Evolutionary conservation across 441 rosid genomes (phyloP).

Genomic region (Arabidopsis lyrata): DNA sequence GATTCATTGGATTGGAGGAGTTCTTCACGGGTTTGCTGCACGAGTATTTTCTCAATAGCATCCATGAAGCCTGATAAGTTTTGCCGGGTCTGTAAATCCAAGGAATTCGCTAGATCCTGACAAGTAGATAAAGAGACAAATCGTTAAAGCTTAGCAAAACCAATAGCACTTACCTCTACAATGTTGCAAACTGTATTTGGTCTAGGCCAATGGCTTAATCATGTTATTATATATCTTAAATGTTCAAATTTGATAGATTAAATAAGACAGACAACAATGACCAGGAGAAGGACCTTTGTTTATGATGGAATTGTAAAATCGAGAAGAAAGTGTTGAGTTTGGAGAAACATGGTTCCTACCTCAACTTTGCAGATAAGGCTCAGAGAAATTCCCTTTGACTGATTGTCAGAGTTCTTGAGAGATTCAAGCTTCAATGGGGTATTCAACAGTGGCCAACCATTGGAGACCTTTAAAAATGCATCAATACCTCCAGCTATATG

Average conservation of each 20-base stretch:
- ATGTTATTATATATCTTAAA: neutral
- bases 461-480: slow-evolving; percentile 66
- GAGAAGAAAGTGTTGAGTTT: neutral
- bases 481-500: slow-evolving; percentile 73
- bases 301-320: too few relatives aligned
- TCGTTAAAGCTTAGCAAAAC: slow-evolving; percentile 9
- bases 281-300: neutral
- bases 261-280: neutral
- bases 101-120: slow-evolving; percentile 73
- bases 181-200: neutral
- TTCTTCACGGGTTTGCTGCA: slow-evolving; percentile 52
- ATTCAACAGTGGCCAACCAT: slow-evolving; percentile 80
- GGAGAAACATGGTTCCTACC: slow-evolving; percentile 49
- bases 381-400: slow-evolving; percentile 63
- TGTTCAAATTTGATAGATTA: neutral
- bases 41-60: slow-evolving; percentile 58
- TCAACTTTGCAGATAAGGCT: slow-evolving; percentile 71
- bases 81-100: slow-evolving; percentile 57
- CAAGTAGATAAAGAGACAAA: slow-evolving; percentile 11
- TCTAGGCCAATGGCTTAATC: neutral
- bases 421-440: slow-evolving; percentile 70
- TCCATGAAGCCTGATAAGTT: slow-evolving; percentile 64
- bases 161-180: neutral
- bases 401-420: slow-evolving; percentile 58
- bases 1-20: slow-evolving; percentile 48